Base-by-base conservation (phyloP, 495 filamentous ascomycete species). In the Mytilinidion resinicola region DNA sequence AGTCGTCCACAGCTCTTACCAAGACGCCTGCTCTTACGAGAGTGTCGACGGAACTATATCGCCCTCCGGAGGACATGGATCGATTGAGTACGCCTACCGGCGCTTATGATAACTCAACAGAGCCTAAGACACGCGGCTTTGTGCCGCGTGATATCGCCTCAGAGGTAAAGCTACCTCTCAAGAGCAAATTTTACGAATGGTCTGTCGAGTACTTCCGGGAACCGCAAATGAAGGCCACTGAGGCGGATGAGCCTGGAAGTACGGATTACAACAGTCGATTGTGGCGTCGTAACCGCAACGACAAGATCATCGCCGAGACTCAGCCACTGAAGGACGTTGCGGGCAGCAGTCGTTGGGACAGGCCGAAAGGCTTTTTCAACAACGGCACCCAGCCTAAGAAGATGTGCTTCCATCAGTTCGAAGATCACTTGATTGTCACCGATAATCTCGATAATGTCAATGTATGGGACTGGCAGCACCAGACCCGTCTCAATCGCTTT, bases 161-260 rank as follows among this genome's bases (percentile, higher is more conserved):
- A 56, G 44, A 72, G 25, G 85, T 87, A 14, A 67, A 67, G 21
- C 77, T 97, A 19, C 92, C 93, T 1, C 59, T 98, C 20, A 78
- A 79, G 48, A 95, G 89, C 67, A 84, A 81, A 19, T 96, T 97
- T 73, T 76, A 95, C 62, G 89, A 95, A 56, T 99, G 90, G 89
- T 95, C 91, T 0, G 91, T 90, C 61, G 92, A 96, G 75, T 97
- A 99, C 70, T 99, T 96, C 81, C 89, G 93, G 43, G 91, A 99
- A 72, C 95, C 95, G 42, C 93, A 99, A 72, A 99, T 99, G 93
- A 93, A 92, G 67, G 85, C 89, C 12, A 89, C 86, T 52, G 93
- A 99, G 64, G 87, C 91, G 25, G 93, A 99, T 59, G 93, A 99
- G 71, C 93, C 93, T 19, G 93, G 93, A 11, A 95, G 89, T 62